Evolutionary conservation across 495 filamentous ascomycete genomes (phyloP).

Genomic region (Penicillium turbatum): DNA sequence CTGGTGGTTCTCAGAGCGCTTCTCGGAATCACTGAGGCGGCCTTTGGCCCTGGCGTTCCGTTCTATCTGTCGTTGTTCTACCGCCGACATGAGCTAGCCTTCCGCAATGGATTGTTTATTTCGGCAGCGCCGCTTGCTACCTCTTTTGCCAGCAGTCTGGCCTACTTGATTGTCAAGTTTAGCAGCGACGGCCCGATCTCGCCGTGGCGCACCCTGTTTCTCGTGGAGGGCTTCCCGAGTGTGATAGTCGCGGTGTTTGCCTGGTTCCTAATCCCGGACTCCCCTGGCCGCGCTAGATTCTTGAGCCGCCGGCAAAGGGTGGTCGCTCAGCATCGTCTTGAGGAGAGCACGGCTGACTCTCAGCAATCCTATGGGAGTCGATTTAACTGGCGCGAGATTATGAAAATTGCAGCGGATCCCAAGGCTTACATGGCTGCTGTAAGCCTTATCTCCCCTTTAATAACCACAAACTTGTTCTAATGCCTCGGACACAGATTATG

Average conservation of each 20-base stretch:
- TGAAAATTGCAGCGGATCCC: slow-evolving; percentile 54
- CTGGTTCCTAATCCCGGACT: slow-evolving; percentile 51
- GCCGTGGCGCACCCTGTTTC: slow-evolving; percentile 56
- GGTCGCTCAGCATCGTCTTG: slow-evolving; percentile 49
- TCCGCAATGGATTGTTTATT: slow-evolving; percentile 57
- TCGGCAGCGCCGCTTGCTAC: slow-evolving; percentile 59
- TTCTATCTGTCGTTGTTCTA: slow-evolving; percentile 63
- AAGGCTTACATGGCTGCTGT: slow-evolving; percentile 65
- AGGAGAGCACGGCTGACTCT: slow-evolving; percentile 25
- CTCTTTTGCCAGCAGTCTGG: slow-evolving; percentile 65
- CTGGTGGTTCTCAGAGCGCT: slow-evolving; percentile 44
- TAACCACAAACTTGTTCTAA: background rate
- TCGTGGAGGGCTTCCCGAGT: slow-evolving; percentile 60
- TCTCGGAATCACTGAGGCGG: slow-evolving; percentile 58
- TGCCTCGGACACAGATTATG: slow-evolving; percentile 41
- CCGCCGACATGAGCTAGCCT: slow-evolving; percentile 56
- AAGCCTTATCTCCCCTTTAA: slow-evolving; percentile 10
- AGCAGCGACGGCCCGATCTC: slow-evolving; percentile 49
- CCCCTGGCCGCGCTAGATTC: slow-evolving; percentile 48
- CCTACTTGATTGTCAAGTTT: slow-evolving; percentile 53
- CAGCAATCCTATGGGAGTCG: slow-evolving; percentile 16
- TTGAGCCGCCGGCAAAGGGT: slow-evolving; percentile 42
- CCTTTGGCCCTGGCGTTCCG: slow-evolving; percentile 58
- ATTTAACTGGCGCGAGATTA: slow-evolving; percentile 50
- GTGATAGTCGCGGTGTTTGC: slow-evolving; percentile 53